Base-by-base conservation (phyloP, 2,329 filamentous ascomycete species). In the Tolypocladium guangdongense region DNA sequence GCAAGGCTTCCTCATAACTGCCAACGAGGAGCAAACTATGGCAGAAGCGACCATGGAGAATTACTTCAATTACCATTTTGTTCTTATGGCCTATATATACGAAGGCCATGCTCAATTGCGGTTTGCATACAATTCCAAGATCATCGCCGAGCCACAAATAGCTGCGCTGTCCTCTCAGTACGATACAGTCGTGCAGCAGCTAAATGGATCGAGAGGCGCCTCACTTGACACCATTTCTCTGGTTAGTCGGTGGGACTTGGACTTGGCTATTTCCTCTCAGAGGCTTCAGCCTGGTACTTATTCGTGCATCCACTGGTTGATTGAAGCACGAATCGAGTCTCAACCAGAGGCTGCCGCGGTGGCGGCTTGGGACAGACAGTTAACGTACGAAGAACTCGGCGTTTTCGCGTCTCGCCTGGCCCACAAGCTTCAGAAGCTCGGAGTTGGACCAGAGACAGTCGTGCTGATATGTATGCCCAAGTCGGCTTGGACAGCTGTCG, bases 351-450 rank as follows among this genome's bases (percentile, higher is more conserved):
- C 39, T 14, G 8, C 32, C 2, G 57, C 57, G 3, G 49, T 58
- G 3, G 27, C 20, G 12, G 54, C 56, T 18, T 60, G 58, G 58
- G 58, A 60, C 39, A 52, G 46, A 2, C 33, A 56, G 2, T 49
- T 49, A 18, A 49, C 50, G 2, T 55, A 47, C 22, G 38, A 18
- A 1, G 38, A 55, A 39, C 47, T 55, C 7, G 33, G 39, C 12
- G 27, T 32, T 8, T 24, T 50, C 2, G 22, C 50, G 3, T 50
- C 36, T 4, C 49, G 30, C 6, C 37, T 54, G 20, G 53, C 53
- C 6, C 22, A 27, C 3, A 30, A 20, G 14, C 45, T 54, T 14
- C 22, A 27, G 32, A 30, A 2, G 2, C 36, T 49, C 18, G 50
- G 50, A 10, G 53, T 52, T 8, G 45, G 50, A 2, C 53, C 50